These are phyloP conservation scores for Hyphodiscus sp. DNA, from an alignment of 2,329 filamentous ascomycete genomes.

Conservation along the genomic window DNA sequence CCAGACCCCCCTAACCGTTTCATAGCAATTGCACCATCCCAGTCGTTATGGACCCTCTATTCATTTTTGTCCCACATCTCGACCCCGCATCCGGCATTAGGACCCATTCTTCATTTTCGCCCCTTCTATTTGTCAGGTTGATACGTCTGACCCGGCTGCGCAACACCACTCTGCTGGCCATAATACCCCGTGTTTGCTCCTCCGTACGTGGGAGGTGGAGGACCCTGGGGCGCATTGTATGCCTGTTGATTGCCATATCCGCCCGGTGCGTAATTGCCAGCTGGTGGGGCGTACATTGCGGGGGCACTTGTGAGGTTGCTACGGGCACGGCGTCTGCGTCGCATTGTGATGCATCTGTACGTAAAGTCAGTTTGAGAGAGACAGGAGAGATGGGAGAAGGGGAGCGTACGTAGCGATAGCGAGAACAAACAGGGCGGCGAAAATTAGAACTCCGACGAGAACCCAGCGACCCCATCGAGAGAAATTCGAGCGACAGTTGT, in stretches of 20 bases:
- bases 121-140: background rate
- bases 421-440: background rate
- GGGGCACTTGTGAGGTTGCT: background rate
- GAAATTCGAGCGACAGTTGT: background rate
- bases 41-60: background rate
- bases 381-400: background rate
- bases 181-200: too few species aligned
- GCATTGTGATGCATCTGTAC: background rate
- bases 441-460: background rate
- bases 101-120: background rate
- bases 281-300: too few species aligned
- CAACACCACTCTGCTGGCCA: too few species aligned
- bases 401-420: background rate
- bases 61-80: too few species aligned
- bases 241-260: background rate
- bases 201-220: background rate
- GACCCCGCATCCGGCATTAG: too few species aligned
- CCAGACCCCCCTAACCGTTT: background rate
- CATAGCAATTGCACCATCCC: background rate
- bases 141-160: background rate
- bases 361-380: background rate
- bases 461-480: background rate
- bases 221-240: background rate
- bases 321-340: too few species aligned
- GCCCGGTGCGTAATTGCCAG: too few species aligned